Percentiles rank a stretch among this genome's conserved stretches.
Conservation (phyloP, 2,329 filamentous ascomycete genomes). For the Epicoccum sorghinum region DNA sequence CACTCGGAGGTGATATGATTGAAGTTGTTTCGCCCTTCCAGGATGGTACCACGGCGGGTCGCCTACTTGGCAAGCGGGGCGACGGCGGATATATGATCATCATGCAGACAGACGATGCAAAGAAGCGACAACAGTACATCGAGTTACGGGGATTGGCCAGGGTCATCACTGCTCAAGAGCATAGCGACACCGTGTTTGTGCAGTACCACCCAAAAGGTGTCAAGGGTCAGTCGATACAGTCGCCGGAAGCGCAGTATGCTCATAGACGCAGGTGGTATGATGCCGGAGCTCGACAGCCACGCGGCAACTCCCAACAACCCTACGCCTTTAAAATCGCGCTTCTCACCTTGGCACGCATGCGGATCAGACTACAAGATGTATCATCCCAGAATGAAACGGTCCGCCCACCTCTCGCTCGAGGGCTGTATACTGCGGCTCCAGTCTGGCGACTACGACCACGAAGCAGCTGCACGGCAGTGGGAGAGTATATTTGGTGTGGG, state of each 20-base stretch:
- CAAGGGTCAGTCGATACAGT: slow-evolving; percentile 31
- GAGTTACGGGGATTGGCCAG: slow-evolving; percentile 43
- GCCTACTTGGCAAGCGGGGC: slow-evolving; percentile 51
- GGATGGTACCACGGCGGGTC: slow-evolving; percentile 48
- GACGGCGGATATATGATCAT: slow-evolving; percentile 58
- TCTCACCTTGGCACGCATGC: slow-evolving; percentile 55
- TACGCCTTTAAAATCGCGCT: slow-evolving; percentile 46
- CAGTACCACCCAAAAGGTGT: slow-evolving; percentile 56
- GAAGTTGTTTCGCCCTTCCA: slow-evolving; percentile 51
- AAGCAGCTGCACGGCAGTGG: slow-evolving; percentile 50
- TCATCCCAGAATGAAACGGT: slow-evolving; percentile 45
- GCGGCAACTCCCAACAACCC: slow-evolving; percentile 40
- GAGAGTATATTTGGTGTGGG: slow-evolving; percentile 49
- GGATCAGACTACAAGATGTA: slow-evolving; percentile 47
- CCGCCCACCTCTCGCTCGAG: slow-evolving; percentile 45
- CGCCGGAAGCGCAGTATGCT: neutral
- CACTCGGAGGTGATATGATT: slow-evolving; percentile 53
- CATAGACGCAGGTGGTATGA: slow-evolving; percentile 46
- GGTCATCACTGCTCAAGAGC: slow-evolving; percentile 48
- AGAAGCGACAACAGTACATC: slow-evolving; percentile 46
- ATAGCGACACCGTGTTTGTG: slow-evolving; percentile 44
- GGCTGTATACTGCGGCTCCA: slow-evolving; percentile 47
- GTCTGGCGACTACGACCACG: slow-evolving; percentile 45
- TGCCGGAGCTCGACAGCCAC: slow-evolving; percentile 54
- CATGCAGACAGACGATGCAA: slow-evolving; percentile 54